Evolutionary conservation across 2,329 filamentous ascomycete species (phyloP), one percentile per base, ranked within the genome.

Genomic region (Meredithiella fracta): DNA sequence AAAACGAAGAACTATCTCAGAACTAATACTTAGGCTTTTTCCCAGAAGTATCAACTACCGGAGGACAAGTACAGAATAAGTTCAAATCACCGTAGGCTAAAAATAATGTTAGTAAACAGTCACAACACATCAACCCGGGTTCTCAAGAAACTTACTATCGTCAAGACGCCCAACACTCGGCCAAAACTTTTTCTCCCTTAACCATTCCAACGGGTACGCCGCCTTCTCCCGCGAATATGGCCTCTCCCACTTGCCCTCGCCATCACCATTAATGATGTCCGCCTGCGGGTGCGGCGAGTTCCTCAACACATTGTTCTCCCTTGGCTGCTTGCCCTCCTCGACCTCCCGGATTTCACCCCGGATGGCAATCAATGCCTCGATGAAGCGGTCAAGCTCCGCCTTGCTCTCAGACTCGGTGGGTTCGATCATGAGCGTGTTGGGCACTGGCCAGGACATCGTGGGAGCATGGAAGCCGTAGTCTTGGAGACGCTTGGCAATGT

Each of bases 141-240:
- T 44, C 20, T n/a, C 20, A 11, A 17, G 20, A 22, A 50, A 74
- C 84, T 75, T 69, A 91, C 86, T 78, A 73, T 96, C 91, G 67
- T 97, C 86, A 20, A 96, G 74, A 67, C 91, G 78, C 5, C 85
- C 87, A 14, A 95, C 88, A 37, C 74, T 82, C 0, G 91, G 90
- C 91, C 91, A 97, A 72, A 96, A 96, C 75, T 97, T 97, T 83
- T 94, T 96, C 78, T 95, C 86, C 67, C 79, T 78, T 60, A 97
- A 70, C 70, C 80, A 94, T 0, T 81, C 74, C 60, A 94, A 67
- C 17, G 91, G 91, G 67, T 95, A 97, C 0, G 88, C 91, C 0
- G 91, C 91, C 69, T 82, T 77, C 71, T 92, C 84, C 26, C 89
- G 73, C 1, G 75, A 79, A 67, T 97, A 97, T 1, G 80, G 74